phyloP scores from a whole-genome alignment of 352 stramenopile genomes.

The Pythium diclinum region DNA sequence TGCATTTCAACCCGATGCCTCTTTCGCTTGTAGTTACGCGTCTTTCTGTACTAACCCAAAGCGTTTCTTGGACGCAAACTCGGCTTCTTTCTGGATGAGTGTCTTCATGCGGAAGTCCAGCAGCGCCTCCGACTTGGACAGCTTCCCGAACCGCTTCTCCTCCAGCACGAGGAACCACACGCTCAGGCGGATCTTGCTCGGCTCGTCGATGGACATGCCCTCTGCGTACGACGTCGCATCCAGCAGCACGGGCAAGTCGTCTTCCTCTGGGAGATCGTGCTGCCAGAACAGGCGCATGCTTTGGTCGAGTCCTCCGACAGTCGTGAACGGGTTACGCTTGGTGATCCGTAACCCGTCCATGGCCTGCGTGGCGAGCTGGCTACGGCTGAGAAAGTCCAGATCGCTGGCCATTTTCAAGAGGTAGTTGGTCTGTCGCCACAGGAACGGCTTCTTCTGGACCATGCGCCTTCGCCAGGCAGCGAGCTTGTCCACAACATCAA shows the following conservation, averaged over 20 bases:
- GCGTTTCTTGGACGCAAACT: conserved; percentile 46
- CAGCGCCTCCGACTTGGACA: conserved; percentile 30
- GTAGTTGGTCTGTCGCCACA: conserved; percentile 66
- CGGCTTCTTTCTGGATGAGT: conserved; percentile 60
- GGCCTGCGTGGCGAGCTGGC: conserved; percentile 41
- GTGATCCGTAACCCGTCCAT: conserved; percentile 55
- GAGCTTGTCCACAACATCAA: conserved; percentile 55
- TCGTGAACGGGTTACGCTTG: conserved; percentile 71
- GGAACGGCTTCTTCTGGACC: conserved; percentile 55
- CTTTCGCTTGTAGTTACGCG: not conserved
- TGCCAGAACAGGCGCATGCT: conserved; percentile 56
- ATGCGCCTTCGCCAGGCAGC: conserved; percentile 59
- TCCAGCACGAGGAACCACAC: conserved; percentile 62
- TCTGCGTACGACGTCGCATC: conserved; percentile 48
- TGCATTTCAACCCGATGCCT: not conserved
- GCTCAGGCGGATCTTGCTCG: conserved; percentile 49
- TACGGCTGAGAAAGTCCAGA: conserved; percentile 74
- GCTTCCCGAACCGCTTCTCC: conserved; percentile 42
- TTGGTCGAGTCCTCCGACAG: conserved; percentile 61
- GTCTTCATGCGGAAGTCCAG: conserved; percentile 48
- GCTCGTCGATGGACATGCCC: conserved; percentile 35
- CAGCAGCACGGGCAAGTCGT: conserved; percentile 51
- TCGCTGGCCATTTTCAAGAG: conserved; percentile 64
- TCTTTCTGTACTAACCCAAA: conserved; percentile 32
- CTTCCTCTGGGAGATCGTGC: conserved; percentile 49